Evolutionary conservation across 257 asterid genomes (phyloP), one percentile per base, ranked within the genome.

Genomic region (Eustoma russellianum): DNA sequence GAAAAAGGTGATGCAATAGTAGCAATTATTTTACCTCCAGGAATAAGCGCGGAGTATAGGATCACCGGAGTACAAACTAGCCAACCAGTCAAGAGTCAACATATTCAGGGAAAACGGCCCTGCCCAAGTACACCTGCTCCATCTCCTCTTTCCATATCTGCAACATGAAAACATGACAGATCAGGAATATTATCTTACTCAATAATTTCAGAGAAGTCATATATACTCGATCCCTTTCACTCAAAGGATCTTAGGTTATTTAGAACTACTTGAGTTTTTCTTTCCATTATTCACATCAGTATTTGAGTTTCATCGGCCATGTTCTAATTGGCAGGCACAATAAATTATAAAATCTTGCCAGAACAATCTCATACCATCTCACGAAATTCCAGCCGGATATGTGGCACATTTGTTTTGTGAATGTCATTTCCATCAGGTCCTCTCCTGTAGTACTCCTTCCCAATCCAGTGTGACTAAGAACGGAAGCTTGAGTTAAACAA

Each of bases 131-230:
- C 46, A 91, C 96, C 56, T 64, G 94, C 35, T 79, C 87, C 94
- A 91, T 82, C 74, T 91, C 96, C 74, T 91, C 98, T 69, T 75
- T 77, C 96, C 98, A 87, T 40, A 87, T 87, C 98, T 91, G 61
- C 59, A 74, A 62, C 38, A 50, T 46, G 50, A n/a, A 53, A 8
- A 14, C 45, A 15, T 7, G 24, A n/a, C 7, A 33, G 43, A 24
- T 24, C 30, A 24, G 3, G 30, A 24, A 24, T 24, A 2, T 19
- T 24, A 24, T 24, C 30, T 24, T n/a, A n/a, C 30, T 24, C 30
- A 24, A 24, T 24, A 24, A 24, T 24, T 24, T 24, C 30, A 24
- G 30, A 24, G 3, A 24, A 2, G 30, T 24, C 30, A 24, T 24
- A 2, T 24, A 24, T 24, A 24, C 30, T 24, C 30, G n/a, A 24